phyloP scores from a whole-genome alignment of 805 yeast genomes.

The Saccharomycopsis fodiens region DNA sequence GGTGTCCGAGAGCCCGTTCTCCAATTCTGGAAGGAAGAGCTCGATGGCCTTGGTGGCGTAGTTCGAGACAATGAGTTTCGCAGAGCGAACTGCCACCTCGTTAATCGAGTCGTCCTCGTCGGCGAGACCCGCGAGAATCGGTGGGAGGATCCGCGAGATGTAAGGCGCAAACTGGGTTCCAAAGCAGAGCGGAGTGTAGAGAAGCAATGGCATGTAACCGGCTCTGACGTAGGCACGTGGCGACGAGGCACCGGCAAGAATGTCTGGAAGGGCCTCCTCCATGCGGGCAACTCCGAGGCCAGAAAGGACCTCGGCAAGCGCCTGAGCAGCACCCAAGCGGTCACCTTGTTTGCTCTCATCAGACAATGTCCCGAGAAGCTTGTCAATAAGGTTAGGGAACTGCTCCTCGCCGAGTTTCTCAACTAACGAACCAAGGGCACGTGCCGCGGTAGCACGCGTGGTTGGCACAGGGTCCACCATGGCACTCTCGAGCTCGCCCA shows the following conservation, averaged over 20 bases:
- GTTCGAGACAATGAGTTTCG: conserved; percentile 82
- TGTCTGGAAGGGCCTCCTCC: conserved; percentile 80
- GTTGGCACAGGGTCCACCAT: conserved; percentile 99
- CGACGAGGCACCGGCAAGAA: conserved; percentile 63
- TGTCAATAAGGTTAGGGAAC: conserved; percentile 86
- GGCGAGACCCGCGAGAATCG: conserved; percentile 85
- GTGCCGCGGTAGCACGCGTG: conserved; percentile 94
- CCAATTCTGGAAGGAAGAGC: conserved; percentile 86
- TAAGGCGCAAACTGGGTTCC: conserved; percentile 90
- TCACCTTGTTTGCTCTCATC: conserved; percentile 82
- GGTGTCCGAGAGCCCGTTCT: conserved; percentile 75
- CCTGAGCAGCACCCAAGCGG: conserved; percentile 95
- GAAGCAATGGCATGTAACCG: conserved; percentile 83
- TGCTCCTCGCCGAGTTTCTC: conserved; percentile 94
- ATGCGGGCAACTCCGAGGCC: conserved; percentile 85
- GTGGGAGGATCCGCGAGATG: conserved; percentile 78
- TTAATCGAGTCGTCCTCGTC: conserved; percentile 81
- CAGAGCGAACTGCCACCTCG: conserved; percentile 86
- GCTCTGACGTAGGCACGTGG: conserved; percentile 72
- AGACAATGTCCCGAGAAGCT: conserved; percentile 64
- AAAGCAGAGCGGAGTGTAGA: conserved; percentile 90
- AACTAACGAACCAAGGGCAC: conserved; percentile 93
- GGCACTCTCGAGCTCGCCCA: conserved; percentile 79
- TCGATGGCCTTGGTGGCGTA: conserved; percentile 92
- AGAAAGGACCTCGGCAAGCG: conserved; percentile 84